Evolutionary conservation across 1,284 basidiomycete genomes (phyloP), one percentile per base, ranked within the genome.

Genomic region (Ustilago curta): DNA sequence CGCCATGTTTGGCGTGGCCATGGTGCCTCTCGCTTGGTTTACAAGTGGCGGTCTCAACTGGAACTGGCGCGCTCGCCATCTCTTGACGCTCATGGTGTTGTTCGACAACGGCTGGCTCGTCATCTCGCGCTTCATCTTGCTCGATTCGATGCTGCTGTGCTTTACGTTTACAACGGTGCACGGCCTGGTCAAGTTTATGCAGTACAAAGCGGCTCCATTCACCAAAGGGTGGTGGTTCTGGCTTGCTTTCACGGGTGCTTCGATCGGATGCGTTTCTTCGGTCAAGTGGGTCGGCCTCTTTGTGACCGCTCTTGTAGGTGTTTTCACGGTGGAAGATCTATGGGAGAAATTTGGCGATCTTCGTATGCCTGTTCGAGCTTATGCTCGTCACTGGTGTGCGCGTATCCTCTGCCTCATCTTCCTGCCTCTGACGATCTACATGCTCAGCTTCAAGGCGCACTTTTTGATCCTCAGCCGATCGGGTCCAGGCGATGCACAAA

Each of bases 341-440:
- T 99, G 96, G 96, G 92, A 95, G 56, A 98, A 98, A 86, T 95
- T 98, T 85, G 97, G 97, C 14, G 96, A 99, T 85, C 87, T 97
- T 11, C 91, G 90, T 77, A 95, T 99, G 93, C 89, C 94, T 40
- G 88, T 90, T 87, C 86, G 90, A 62, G 91, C 93, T 55, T 97
- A 99, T 88, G 86, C 91, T 25, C 90, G 90, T 62, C 97, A 99
- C 85, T 98, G 96, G 96, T 88, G 88, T 48, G 95, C 96, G 2
- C 90, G 96, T 21, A 89, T 94, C 43, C 84, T 88, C 1, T 95
- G 94, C 83, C 88, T 99, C 49, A 97, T 99, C 79, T 84, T 97
- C 70, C 85, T 98, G 9, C 96, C 96, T 0, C 88, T 95, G 78
- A 87, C 93, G 68, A 93, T 98, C 78, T 99, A 97, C 87, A 93